Conservation (phyloP, 2,329 filamentous ascomycete genomes). For the Stagonosporopsis vannaccii region DNA sequence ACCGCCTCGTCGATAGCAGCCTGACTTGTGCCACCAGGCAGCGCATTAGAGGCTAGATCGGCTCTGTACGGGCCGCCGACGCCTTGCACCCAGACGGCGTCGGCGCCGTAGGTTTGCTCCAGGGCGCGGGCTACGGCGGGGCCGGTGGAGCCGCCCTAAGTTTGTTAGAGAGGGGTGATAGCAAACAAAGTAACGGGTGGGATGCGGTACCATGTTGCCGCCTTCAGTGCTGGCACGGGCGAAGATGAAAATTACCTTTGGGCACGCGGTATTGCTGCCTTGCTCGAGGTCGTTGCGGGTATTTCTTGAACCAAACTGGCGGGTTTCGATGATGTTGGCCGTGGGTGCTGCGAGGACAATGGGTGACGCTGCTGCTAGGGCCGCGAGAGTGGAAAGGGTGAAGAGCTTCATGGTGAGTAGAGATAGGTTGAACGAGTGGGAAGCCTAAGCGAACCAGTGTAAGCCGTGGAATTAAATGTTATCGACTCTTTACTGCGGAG, state of each 20-base stretch:
- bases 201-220: constrained; percentile 40
- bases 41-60: constrained; percentile 43
- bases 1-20: constrained; percentile 45
- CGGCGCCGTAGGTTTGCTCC: constrained; percentile 31
- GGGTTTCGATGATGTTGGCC: constrained; percentile 15
- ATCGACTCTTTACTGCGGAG: neutral
- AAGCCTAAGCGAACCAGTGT: neutral
- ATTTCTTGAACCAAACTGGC: constrained; percentile 21
- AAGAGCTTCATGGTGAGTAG: constrained; percentile 32
- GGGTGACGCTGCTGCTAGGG: constrained; percentile 21
- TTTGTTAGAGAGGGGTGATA: neutral
- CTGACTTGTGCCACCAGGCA: constrained; percentile 40
- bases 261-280: constrained; percentile 28
- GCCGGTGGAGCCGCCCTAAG: constrained; percentile 30
- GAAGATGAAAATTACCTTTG: constrained; percentile 39
- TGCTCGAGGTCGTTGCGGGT: constrained; percentile 32
- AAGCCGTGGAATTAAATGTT: neutral
- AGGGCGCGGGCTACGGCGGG: constrained; percentile 31
- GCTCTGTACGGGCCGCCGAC: constrained; percentile 49
- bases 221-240: constrained; percentile 34
- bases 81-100: constrained; percentile 38
- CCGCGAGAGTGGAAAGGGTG: constrained; percentile 22
- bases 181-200: neutral
- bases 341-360: constrained; percentile 13
- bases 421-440: neutral